Conservation (phyloP, 352 stramenopile species). For the Aphanomyces astaci region DNA sequence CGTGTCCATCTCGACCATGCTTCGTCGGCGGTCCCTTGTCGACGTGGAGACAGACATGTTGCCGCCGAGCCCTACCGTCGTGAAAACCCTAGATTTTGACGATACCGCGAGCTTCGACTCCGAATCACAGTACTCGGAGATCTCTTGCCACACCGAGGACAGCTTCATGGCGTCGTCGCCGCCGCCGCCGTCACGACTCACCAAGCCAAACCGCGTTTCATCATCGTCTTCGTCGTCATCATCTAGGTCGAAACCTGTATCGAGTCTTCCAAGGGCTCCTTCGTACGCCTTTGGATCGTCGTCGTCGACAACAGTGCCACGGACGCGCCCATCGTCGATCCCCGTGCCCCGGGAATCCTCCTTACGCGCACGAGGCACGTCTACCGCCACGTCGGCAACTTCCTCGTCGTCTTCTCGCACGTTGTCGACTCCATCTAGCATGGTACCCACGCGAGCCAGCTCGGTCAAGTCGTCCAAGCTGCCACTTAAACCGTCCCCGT, state of each 20-base stretch:
- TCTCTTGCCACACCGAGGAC: constrained; percentile 21
- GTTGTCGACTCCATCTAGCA: background rate
- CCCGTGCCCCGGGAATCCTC: background rate
- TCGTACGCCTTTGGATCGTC: constrained; percentile 1
- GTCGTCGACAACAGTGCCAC: background rate
- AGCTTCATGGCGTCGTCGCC: background rate
- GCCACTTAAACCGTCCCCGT: background rate
- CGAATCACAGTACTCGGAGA: constrained; percentile 18
- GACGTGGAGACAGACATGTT: background rate
- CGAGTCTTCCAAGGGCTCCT: background rate
- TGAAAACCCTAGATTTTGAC: constrained; percentile 22
- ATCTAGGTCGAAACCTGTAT: background rate
- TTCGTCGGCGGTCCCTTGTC: constrained; percentile 2
- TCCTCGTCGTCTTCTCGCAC: background rate
- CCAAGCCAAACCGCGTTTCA: background rate
- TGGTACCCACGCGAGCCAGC: background rate
- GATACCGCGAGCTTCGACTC: constrained; percentile 7
- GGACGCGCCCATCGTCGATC: constrained; percentile 1
- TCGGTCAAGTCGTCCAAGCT: background rate
- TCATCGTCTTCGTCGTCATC: background rate
- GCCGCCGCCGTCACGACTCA: background rate
- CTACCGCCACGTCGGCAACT: background rate
- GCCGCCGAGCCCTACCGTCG: background rate
- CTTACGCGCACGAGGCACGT: background rate
- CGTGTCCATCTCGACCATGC: constrained; percentile 20